Evolutionary conservation across 108 stramenopile genomes (phyloP).

Genomic region (Skeletonema grethae): DNA sequence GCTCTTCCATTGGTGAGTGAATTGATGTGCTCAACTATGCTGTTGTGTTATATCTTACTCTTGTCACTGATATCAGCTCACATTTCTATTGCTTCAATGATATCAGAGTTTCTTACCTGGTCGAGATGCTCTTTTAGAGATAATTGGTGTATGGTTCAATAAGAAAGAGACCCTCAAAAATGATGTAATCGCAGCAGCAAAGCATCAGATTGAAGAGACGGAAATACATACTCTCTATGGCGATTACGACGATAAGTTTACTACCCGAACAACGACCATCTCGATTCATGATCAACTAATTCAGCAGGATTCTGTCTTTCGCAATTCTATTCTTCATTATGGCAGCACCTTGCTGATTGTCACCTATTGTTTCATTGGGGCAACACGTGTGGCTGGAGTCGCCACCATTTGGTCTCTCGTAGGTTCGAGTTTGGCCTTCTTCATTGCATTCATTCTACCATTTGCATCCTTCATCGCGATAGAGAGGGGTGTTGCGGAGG

Average conservation of each 20-base stretch:
- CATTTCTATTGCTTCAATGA: not conserved
- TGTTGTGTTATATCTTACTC: not conserved
- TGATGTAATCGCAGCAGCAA: not conserved
- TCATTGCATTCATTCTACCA: constrained; percentile 69
- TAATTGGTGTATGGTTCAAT: not conserved
- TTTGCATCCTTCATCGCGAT: constrained; percentile 49
- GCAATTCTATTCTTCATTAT: constrained; percentile 40
- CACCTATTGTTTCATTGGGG: constrained; percentile 39
- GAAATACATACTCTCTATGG: not conserved
- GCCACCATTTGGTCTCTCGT: constrained; percentile 61
- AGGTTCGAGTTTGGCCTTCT: constrained; percentile 60
- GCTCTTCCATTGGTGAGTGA: constrained; percentile 2
- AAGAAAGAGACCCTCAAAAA: not conserved
- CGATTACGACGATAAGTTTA: not conserved
- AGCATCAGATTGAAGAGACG: not conserved
- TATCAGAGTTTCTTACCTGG: not conserved
- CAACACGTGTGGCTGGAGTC: constrained; percentile 60
- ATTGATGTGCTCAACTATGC: not conserved
- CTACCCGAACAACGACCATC: not conserved
- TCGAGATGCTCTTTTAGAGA: constrained; percentile 5
- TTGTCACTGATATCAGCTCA: too few relatives aligned
- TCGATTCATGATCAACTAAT: not conserved
- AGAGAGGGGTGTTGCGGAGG: constrained; percentile 11
- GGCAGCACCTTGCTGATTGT: constrained; percentile 49
- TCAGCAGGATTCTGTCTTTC: not conserved